Conservation (phyloP, 1,139 yeast genomes). For the Saccharomycopsis phalli region DNA sequence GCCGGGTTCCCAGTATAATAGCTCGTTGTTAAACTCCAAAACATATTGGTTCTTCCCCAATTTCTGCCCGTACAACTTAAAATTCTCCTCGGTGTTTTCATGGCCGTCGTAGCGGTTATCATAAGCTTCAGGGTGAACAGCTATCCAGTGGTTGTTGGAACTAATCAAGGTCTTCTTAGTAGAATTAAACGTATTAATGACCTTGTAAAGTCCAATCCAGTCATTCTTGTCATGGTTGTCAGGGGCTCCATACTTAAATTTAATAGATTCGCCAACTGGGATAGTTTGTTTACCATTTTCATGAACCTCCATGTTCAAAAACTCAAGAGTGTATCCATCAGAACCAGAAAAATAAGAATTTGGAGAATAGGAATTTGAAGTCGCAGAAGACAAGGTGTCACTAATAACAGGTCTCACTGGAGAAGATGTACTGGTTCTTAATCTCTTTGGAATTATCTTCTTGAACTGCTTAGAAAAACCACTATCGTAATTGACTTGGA, state of each 20-base stretch:
- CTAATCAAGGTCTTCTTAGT: constrained; percentile 52
- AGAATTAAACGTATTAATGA: constrained; percentile 53
- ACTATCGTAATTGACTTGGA: constrained; percentile 40
- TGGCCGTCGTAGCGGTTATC: constrained; percentile 20
- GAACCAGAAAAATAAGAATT: constrained; percentile 7
- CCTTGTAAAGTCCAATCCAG: constrained; percentile 75
- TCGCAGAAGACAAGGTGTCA: not conserved
- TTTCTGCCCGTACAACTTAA: not conserved
- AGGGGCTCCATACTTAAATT: constrained; percentile 51
- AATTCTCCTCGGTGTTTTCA: not conserved
- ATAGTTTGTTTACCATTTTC: constrained; percentile 22
- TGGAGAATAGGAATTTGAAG: not conserved
- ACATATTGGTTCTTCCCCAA: constrained; percentile 33
- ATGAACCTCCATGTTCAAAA: constrained; percentile 20
- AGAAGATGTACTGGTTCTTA: constrained; percentile 36
- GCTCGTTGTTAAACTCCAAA: constrained; percentile 42
- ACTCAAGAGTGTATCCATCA: constrained; percentile 13
- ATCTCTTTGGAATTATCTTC: constrained; percentile 34
- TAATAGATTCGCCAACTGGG: constrained; percentile 34
- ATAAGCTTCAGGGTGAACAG: constrained; percentile 33
- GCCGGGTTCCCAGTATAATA: constrained; percentile 62
- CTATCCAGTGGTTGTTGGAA: constrained; percentile 66
- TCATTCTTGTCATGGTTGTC: constrained; percentile 38
- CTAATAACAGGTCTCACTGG: not conserved
- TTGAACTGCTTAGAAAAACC: constrained; percentile 23